Conservation (phyloP, 208 protist species). For the Leishmania braziliensis region DNA sequence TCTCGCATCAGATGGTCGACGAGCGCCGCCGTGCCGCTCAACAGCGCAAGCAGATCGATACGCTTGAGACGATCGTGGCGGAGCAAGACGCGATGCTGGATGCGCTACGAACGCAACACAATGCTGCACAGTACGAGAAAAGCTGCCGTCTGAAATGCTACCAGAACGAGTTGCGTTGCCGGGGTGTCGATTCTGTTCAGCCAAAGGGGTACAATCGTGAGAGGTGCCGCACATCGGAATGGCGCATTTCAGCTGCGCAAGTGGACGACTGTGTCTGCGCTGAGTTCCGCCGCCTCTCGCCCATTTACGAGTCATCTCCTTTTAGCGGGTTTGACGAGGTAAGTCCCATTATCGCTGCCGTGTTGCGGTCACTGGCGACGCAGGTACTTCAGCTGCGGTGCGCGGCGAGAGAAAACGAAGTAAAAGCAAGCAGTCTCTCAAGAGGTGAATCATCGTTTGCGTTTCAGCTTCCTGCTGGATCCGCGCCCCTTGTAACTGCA, state of each 20-base stretch:
- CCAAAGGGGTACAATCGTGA: not conserved
- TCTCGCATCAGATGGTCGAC: slow-evolving; percentile 39
- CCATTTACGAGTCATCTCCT: not conserved
- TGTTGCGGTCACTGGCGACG: slow-evolving; percentile 48
- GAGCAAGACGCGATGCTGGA: slow-evolving; percentile 60
- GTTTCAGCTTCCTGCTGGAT: not conserved
- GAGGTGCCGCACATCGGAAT: not conserved
- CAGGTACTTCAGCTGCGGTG: slow-evolving; percentile 42
- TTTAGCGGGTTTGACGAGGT: slow-evolving; percentile 26
- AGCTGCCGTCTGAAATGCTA: slow-evolving; percentile 31
- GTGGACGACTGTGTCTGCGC: slow-evolving; percentile 13
- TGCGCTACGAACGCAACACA: slow-evolving; percentile 34
- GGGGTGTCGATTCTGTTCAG: not conserved
- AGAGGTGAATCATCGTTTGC: not conserved
- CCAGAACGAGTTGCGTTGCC: slow-evolving; percentile 33
- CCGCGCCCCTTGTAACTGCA: not conserved
- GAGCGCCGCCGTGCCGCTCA: slow-evolving; percentile 40
- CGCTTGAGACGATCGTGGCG: slow-evolving; percentile 34
- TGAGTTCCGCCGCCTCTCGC: slow-evolving; percentile 13
- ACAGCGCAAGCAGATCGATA: slow-evolving; percentile 35
- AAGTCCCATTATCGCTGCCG: slow-evolving; percentile 25
- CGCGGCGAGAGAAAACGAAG: not conserved
- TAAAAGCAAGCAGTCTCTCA: not conserved
- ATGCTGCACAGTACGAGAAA: slow-evolving; percentile 34
- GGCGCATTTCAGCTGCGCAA: slow-evolving; percentile 15